A percentile compares a stretch with the other conserved stretches of the same genome.
Evolutionary conservation across 1,284 basidiomycete genomes (phyloP).

Genomic region (Peniophora sp.): DNA sequence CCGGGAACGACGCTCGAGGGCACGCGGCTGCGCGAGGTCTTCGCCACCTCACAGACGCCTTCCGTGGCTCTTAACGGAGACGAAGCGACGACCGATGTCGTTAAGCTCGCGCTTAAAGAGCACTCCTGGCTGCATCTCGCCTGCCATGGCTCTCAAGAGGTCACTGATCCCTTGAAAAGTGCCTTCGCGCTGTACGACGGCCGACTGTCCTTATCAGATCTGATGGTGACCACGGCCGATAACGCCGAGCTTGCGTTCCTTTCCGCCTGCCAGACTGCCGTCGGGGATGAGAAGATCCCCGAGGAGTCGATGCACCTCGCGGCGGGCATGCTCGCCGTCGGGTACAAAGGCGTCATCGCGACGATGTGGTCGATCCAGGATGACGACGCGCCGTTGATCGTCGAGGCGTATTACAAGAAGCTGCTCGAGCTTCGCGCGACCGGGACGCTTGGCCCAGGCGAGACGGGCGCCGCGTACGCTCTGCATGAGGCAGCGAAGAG

Average conservation of each 20-base stretch:
- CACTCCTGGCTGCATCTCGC: slow-evolving; percentile 1
- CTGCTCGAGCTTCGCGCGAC: neutral
- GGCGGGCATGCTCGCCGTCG: slow-evolving; percentile 17
- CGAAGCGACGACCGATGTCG: neutral
- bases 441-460: neutral
- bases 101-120: neutral
- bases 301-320: slow-evolving; percentile 19
- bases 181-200: slow-evolving; percentile 1
- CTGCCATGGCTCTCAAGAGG: slow-evolving; percentile 2
- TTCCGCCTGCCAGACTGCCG: slow-evolving; percentile 18
- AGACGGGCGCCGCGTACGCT: neutral
- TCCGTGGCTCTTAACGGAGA: neutral
- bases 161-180: slow-evolving; percentile 1
- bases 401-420: slow-evolving; percentile 8
- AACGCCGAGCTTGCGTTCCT: slow-evolving; percentile 12
- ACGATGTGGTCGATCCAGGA: slow-evolving; percentile 19
- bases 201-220: neutral
- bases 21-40: neutral
- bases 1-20: neutral
- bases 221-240: neutral
- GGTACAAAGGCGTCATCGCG: slow-evolving; percentile 14
- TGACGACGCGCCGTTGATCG: slow-evolving; percentile 6
- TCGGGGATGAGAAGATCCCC: slow-evolving; percentile 11
- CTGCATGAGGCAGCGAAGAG: slow-evolving; percentile 1
- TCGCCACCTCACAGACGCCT: neutral